Evolutionary conservation across 495 filamentous ascomycete species (phyloP).

Genomic region (Penicillium soppii): DNA sequence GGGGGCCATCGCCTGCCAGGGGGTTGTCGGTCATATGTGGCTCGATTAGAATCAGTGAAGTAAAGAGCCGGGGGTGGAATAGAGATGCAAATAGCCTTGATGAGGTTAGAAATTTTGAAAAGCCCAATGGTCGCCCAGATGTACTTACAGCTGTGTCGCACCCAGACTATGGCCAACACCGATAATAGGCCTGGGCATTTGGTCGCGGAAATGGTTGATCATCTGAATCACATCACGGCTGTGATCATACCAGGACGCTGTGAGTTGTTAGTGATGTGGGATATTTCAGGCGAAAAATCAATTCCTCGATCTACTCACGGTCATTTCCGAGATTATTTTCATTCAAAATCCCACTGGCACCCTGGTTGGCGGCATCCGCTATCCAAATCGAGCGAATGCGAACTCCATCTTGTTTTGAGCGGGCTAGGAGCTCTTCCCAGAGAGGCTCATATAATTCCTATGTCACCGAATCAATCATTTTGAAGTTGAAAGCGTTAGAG

Average conservation of each 20-base stretch:
- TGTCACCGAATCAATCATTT: background rate
- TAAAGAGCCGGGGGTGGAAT: slow-evolving; percentile 69
- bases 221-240: slow-evolving; percentile 75
- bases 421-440: slow-evolving; percentile 62
- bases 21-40: slow-evolving; percentile 54
- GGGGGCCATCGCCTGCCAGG: slow-evolving; percentile 26
- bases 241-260: slow-evolving; percentile 71
- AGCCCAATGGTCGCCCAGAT: background rate
- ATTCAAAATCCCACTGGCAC: slow-evolving; percentile 65
- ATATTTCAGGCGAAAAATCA: background rate
- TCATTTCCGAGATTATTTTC: slow-evolving; percentile 63
- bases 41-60: slow-evolving; percentile 65
- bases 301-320: slow-evolving; percentile 36
- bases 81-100: slow-evolving; percentile 34
- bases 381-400: slow-evolving; percentile 71
- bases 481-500: background rate
- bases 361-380: slow-evolving; percentile 68
- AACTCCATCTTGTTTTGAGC: slow-evolving; percentile 41
- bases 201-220: slow-evolving; percentile 66
- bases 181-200: slow-evolving; percentile 73
- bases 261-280: background rate
- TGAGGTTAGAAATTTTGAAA: slow-evolving; percentile 33
- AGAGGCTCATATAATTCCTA: slow-evolving; percentile 75
- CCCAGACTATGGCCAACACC: slow-evolving; percentile 83
- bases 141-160: slow-evolving; percentile 51